phyloP scores from a whole-genome alignment of 2,329 filamentous ascomycete genomes.

The Lachnellula subtilissima region DNA sequence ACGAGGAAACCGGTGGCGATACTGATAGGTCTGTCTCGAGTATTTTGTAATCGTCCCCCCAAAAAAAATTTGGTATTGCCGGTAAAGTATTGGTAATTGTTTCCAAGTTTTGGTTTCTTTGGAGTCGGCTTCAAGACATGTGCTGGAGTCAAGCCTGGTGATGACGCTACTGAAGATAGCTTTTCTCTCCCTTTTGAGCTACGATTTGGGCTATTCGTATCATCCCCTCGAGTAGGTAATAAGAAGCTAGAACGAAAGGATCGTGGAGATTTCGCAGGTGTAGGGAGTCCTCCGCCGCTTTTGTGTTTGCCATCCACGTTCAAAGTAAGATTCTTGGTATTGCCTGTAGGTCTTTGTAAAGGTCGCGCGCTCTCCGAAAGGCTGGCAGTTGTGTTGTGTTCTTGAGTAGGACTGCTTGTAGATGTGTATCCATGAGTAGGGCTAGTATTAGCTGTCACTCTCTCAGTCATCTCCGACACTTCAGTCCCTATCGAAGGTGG shows the following conservation, averaged over 20 bases:
- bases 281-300: conserved; percentile 47
- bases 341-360: conserved; percentile 40
- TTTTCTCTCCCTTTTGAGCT: conserved; percentile 70
- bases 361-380: conserved; percentile 75
- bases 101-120: conserved; percentile 45
- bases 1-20: conserved; percentile 77
- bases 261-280: conserved; percentile 64
- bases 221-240: conserved; percentile 53
- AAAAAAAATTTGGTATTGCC: conserved; percentile 90
- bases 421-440: conserved; percentile 64
- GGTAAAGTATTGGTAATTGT: conserved; percentile 87
- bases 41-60: conserved; percentile 82
- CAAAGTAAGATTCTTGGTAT: conserved; percentile 43
- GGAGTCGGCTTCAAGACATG: conserved; percentile 34
- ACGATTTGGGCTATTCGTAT: conserved; percentile 46
- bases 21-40: conserved; percentile 81
- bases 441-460: conserved; percentile 68
- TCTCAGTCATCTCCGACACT: conserved; percentile 67
- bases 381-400: conserved; percentile 54
- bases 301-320: conserved; percentile 59
- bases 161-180: conserved; percentile 74
- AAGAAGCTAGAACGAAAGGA: conserved; percentile 76
- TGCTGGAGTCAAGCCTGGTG: conserved; percentile 57
- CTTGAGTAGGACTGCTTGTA: conserved; percentile 67
- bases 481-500: conserved; percentile 73